Evolutionary conservation across 2,329 filamentous ascomycete species (phyloP).

Genomic region (Penicillium digitatum): DNA sequence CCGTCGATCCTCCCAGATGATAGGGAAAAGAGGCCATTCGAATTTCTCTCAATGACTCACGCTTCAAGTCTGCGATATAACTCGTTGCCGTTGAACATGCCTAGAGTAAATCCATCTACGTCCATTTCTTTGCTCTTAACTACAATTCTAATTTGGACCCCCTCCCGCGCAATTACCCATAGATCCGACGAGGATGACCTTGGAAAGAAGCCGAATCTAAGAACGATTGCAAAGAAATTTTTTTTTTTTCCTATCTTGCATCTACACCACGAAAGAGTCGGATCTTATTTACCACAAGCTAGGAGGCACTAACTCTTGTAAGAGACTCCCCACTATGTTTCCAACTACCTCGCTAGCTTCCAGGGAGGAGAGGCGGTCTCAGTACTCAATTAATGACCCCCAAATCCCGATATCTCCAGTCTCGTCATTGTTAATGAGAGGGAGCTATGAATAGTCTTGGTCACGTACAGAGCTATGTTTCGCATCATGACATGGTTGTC

Average conservation of each 20-base stretch:
- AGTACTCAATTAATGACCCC: slow-evolving; percentile 8
- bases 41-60: slow-evolving; percentile 17
- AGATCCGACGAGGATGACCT: slow-evolving; percentile 1
- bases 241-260: neutral
- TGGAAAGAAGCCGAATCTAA: slow-evolving; percentile 9
- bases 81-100: neutral
- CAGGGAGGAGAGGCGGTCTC: slow-evolving; percentile 12
- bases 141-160: slow-evolving; percentile 6
- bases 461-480: slow-evolving; percentile 32
- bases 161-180: neutral
- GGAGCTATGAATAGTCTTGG: slow-evolving; percentile 27
- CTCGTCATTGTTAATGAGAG: slow-evolving; percentile 6
- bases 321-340: slow-evolving; percentile 8
- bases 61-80: neutral
- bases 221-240: neutral
- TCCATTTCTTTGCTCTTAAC: neutral
- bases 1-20: slow-evolving; percentile 2
- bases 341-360: slow-evolving; percentile 10
- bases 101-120: neutral
- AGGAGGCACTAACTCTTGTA: neutral
- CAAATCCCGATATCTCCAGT: slow-evolving; percentile 15
- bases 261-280: neutral
- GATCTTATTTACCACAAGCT: neutral
- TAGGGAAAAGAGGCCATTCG: neutral
- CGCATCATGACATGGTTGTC: slow-evolving; percentile 31